Conservation (phyloP, 2,329 filamentous ascomycete species). For the Biscogniauxia marginata region DNA sequence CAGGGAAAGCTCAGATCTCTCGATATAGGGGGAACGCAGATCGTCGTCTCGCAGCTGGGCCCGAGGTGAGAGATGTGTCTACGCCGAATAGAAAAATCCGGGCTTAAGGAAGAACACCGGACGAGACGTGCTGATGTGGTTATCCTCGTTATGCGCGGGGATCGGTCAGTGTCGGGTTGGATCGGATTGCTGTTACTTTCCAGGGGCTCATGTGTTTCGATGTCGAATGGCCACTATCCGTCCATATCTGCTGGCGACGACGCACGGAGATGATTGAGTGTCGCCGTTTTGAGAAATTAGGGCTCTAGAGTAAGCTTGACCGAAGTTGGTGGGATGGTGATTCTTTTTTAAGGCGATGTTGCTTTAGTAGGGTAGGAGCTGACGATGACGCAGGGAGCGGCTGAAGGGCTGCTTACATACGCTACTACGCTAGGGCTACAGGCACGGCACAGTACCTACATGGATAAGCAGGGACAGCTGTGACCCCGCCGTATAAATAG, state of each 20-base stretch:
- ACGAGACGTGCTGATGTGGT: background rate
- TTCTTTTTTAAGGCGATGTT: background rate
- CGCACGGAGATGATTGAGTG: too few relatives aligned
- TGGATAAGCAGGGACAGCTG: background rate
- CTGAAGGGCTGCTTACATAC: background rate
- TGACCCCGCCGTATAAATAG: background rate
- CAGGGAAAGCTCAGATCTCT: background rate
- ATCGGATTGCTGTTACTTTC: background rate
- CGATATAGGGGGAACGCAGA: background rate
- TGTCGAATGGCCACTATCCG: background rate
- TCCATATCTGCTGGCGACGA: too few relatives aligned
- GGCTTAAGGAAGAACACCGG: too few relatives aligned
- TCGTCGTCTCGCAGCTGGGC: background rate
- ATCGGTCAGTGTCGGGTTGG: background rate
- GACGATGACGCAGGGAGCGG: background rate
- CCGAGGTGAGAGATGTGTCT: too few relatives aligned
- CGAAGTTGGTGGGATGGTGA: background rate
- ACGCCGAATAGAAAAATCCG: too few relatives aligned
- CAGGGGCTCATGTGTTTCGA: background rate
- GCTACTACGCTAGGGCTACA: too few relatives aligned
- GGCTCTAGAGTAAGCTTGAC: too few relatives aligned
- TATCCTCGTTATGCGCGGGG: background rate
- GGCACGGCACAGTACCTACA: background rate
- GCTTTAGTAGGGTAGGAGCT: background rate
- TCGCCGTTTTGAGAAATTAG: too few relatives aligned